Evolutionary conservation across 352 stramenopile genomes (phyloP).

Genomic region (Elongisporangium prolatum): DNA sequence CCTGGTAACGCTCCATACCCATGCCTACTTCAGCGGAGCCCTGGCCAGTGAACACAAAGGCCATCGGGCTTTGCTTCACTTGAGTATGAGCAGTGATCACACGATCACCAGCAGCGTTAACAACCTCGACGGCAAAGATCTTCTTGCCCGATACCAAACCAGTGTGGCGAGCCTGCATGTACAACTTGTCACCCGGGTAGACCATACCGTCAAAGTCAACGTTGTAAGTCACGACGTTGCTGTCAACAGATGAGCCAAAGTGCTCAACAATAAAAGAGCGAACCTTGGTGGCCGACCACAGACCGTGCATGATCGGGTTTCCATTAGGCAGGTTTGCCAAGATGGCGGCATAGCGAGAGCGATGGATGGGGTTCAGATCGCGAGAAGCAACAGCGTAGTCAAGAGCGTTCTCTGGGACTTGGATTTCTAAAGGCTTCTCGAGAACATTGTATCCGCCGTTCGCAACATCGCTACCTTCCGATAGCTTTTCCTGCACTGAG

Average conservation of each 20-base stretch:
- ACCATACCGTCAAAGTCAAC: constrained; percentile 87
- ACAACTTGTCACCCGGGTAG: constrained; percentile 77
- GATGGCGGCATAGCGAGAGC: constrained; percentile 68
- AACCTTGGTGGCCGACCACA: constrained; percentile 87
- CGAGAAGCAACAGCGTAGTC: constrained; percentile 76
- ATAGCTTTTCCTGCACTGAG: constrained; percentile 18
- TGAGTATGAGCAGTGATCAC: constrained; percentile 68
- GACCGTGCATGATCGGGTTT: constrained; percentile 83
- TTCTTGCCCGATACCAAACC: constrained; percentile 60
- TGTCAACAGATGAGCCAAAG: constrained; percentile 50
- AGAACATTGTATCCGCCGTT: constrained; percentile 69
- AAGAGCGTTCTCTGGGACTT: constrained; percentile 55
- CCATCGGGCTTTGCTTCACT: constrained; percentile 62
- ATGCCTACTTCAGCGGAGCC: constrained; percentile 79
- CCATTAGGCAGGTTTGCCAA: constrained; percentile 66
- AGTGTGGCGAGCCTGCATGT: constrained; percentile 71
- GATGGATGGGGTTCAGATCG: constrained; percentile 86
- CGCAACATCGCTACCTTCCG: constrained; percentile 23
- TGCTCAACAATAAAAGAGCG: constrained; percentile 53
- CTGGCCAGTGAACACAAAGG: constrained; percentile 87
- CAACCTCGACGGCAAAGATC: constrained; percentile 69
- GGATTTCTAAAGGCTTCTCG: constrained; percentile 57
- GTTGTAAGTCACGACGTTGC: constrained; percentile 66
- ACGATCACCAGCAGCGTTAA: constrained; percentile 63
- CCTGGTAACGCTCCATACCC: constrained; percentile 87